Base-by-base conservation (phyloP, 1,139 yeast genomes). In the Saccharomyces hybrid region DNA sequence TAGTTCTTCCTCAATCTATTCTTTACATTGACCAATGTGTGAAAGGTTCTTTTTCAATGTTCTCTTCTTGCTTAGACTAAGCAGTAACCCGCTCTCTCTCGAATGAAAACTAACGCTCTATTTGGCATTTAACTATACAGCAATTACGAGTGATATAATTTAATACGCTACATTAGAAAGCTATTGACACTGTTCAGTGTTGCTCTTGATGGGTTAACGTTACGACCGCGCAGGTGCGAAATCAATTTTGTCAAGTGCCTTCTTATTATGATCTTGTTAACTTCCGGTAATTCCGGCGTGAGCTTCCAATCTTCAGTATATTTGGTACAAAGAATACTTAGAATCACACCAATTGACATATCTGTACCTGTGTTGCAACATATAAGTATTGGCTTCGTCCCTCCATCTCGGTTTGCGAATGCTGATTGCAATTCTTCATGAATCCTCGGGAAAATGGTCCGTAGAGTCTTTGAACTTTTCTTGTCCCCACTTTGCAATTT, bases 201-300 rank as follows among this genome's bases (percentile, higher is more conserved):
- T 28, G 87, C 82, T 53, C 97, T 73, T 57, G 91, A 83, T 0
- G 96, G 96, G 58, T 88, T 87, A 7, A 80, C 80, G 44, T 63
- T 67, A n/a, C 68, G 54, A 1, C 65, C 67, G 5, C 61, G 52
- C 16, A 66, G 48, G 49, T 77, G 78, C 25, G 76, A 69, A 26
- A 78, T 74, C 4, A 88, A 63, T 53, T 70, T 68, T 2, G 83
- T 79, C 48, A 88, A 70, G 55, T 86, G 84, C 58, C 77, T 78
- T 55, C 82, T 79, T 7, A 89, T 78, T 4, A 74, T 62, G 26
- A 76, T 81, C 64, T 86, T 86, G 11, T 76, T 70, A 51, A 71
- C 62, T 31, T 63, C 65, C 5, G 60, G 58, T 3, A 57, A 47
- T 3, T 56, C 51, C 2, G 58, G 57, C 1, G 54, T 51, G 0